A percentile compares a stretch with the other conserved stretches of the same genome.
These are phyloP conservation scores for Phytophthora pinifolia DNA, from an alignment of 352 stramenopile genomes.

Conservation along the genomic window DNA sequence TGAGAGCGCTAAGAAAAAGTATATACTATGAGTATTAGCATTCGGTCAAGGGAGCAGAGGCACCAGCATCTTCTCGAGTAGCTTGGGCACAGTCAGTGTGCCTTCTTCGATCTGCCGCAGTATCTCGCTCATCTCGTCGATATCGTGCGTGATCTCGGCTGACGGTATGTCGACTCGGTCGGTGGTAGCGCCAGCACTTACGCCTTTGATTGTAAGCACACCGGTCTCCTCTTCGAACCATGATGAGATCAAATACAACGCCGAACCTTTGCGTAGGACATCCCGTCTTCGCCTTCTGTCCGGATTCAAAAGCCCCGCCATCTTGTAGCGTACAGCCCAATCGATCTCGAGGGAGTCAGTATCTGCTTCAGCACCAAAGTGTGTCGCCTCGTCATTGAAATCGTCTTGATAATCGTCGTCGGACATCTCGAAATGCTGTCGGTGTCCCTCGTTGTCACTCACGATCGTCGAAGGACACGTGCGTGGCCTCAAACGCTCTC, in stretches of 20 bases:
- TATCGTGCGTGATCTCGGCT: conserved; percentile 15
- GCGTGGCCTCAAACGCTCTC: conserved; percentile 28
- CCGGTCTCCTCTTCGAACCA: conserved; percentile 31
- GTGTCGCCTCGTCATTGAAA: conserved; percentile 6
- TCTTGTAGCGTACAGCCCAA: conserved; percentile 21
- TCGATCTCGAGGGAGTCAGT: conserved; percentile 12
- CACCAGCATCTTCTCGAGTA: conserved; percentile 12
- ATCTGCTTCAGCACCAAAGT: conserved; percentile 12
- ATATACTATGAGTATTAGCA: conserved; percentile 20
- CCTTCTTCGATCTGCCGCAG: conserved; percentile 26
- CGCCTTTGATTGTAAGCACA: conserved; percentile 18
- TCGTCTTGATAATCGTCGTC: conserved; percentile 18
- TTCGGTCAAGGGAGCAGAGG: conserved; percentile 16
- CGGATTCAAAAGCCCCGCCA: conserved; percentile 15
- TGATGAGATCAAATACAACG: conserved; percentile 21
- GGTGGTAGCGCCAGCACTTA: conserved; percentile 1
- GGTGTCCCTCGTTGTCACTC: conserved; percentile 30
- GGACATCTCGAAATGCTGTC: conserved; percentile 9
- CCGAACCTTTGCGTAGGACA: conserved; percentile 17
- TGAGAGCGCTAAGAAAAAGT: conserved; percentile 47
- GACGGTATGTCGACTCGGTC: conserved; percentile 1
- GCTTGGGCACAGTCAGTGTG: conserved; percentile 14
- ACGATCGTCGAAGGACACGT: conserved; percentile 58
- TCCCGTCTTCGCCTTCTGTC: conserved; percentile 16
- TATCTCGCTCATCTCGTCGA: conserved; percentile 22